Base-by-base conservation (phyloP, 2,329 filamentous ascomycete genomes). In the Dichotomopilus funicola region DNA sequence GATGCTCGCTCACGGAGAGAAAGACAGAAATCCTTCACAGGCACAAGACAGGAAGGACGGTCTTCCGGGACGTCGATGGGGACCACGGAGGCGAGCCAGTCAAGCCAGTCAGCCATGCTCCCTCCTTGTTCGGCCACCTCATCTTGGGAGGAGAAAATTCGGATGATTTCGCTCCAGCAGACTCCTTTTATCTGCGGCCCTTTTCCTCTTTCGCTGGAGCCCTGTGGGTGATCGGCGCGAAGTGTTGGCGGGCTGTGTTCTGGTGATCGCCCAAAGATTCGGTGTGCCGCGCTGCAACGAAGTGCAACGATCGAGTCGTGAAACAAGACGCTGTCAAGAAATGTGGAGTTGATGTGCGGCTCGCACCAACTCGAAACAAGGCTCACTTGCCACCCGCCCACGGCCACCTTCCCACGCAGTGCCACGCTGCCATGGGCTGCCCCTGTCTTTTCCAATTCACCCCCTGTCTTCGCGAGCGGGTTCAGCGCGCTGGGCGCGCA, bases 291-390 rank as follows among this genome's bases (percentile, higher is more conserved):
- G 43, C 38, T 54, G 55, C 13, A 27, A 27, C 19, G 3, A 27
- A 27, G 19, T 27, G 19, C 19, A 27, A 27, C 45, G 55, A 59
- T 61, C 57, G 43, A n/a, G 42, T 38, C 52, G 46, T 57, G 59
- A 61, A 61, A 61, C 59, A 56, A 57, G 57, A 48, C 55, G 48
- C 53, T 45, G 46, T 37, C 40, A 46, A 41, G 40, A 36, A 50
- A 6, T 40, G 49, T 53, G 51, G 51, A 47, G 55, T 42, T 19
- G 48, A 45, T 53, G 35, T 43, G 54, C 52, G 51, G 54, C 49
- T 55, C 41, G 36, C 51, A 44, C 58, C 52, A 57, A 53, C 33
- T 47, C 47, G 52, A 57, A 59, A 50, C 53, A 44, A 19, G 47
- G 37, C 36, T 38, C 49, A 45, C 35, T 49, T 42, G 49, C 36